These are phyloP conservation scores for Hemisphaericaspora nanyangensis DNA, from an alignment of 805 yeast species.

Conservation along the genomic window DNA sequence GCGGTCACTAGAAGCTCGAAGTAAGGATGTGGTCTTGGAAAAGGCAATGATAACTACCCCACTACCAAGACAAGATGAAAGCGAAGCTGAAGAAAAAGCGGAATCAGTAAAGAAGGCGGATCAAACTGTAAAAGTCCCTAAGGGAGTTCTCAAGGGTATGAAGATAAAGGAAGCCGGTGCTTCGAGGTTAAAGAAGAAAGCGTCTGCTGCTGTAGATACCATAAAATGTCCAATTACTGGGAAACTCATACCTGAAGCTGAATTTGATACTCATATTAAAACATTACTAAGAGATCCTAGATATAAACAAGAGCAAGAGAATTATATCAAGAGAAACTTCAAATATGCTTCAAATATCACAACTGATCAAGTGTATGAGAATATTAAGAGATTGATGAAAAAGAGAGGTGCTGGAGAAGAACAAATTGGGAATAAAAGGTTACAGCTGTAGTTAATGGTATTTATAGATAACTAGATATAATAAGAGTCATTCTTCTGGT, in stretches of 20 bases:
- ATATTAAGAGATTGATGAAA: constrained; percentile 48
- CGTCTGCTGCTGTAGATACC: background rate
- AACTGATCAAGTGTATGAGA: constrained; percentile 57
- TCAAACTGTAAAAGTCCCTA: constrained; percentile 10
- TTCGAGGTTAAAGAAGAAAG: constrained; percentile 43
- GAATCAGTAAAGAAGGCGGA: constrained; percentile 8
- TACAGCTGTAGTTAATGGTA: background rate
- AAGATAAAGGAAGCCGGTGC: constrained; percentile 72
- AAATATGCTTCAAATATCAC: constrained; percentile 44
- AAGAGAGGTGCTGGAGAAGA: constrained; percentile 13
- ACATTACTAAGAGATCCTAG: constrained; percentile 72
- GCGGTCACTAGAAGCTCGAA: constrained; percentile 56
- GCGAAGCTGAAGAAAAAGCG: background rate
- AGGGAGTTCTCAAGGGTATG: constrained; percentile 41
- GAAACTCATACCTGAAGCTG: constrained; percentile 60
- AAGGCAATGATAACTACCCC: too few species aligned
- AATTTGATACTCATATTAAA: constrained; percentile 69
- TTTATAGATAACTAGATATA: too few species aligned
- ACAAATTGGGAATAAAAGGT: background rate
- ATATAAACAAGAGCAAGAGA: constrained; percentile 64
- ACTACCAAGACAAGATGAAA: constrained; percentile 5
- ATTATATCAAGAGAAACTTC: constrained; percentile 55
- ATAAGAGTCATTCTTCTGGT: too few species aligned
- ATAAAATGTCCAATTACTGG: constrained; percentile 81
- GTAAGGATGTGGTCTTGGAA: constrained; percentile 18